A percentile compares a stretch with the other conserved stretches of the same genome.
phyloP scores from a whole-genome alignment of 768 basidiomycete species.

The Lentinula sp. region DNA sequence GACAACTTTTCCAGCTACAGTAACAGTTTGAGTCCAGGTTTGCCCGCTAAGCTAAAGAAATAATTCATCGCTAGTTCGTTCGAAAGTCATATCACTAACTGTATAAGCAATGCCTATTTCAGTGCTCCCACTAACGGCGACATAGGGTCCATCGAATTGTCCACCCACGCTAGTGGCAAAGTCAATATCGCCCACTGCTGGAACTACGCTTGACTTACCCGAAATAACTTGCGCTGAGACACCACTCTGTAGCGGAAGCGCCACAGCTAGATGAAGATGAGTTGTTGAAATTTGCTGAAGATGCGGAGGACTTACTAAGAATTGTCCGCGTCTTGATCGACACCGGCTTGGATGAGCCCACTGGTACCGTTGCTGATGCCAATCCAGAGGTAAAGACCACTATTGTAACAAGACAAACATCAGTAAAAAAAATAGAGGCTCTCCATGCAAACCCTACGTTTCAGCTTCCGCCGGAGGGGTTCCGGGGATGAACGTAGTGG shows the following conservation, averaged over 20 bases:
- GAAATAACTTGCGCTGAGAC: slow-evolving; percentile 2
- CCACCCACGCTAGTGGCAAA: background rate
- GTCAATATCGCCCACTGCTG: background rate
- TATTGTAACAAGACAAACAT: background rate
- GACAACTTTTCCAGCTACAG: slow-evolving; percentile 6
- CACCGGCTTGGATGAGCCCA: slow-evolving; percentile 10
- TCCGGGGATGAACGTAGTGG: slow-evolving; percentile 4
- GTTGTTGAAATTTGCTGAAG: background rate
- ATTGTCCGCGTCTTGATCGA: background rate
- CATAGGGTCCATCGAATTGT: background rate
- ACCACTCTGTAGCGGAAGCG: slow-evolving; percentile 1
- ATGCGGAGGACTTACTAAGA: background rate
- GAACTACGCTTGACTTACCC: background rate
- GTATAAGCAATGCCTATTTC: background rate
- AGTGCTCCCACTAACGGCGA: slow-evolving; percentile 4
- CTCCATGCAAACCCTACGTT: background rate
- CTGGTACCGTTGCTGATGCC: slow-evolving; percentile 9
- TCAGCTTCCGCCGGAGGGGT: background rate
- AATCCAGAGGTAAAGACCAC: slow-evolving; percentile 6
- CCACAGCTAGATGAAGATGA: background rate
- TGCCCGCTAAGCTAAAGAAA: slow-evolving; percentile 1
- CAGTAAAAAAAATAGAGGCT: background rate
- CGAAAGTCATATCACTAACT: background rate
- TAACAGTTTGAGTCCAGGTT: slow-evolving; percentile 9
- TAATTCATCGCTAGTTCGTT: background rate